Evolutionary conservation across 2,329 filamentous ascomycete genomes (phyloP), one percentile per base, ranked within the genome.

Genomic region (Akanthomyces dipterigenus): DNA sequence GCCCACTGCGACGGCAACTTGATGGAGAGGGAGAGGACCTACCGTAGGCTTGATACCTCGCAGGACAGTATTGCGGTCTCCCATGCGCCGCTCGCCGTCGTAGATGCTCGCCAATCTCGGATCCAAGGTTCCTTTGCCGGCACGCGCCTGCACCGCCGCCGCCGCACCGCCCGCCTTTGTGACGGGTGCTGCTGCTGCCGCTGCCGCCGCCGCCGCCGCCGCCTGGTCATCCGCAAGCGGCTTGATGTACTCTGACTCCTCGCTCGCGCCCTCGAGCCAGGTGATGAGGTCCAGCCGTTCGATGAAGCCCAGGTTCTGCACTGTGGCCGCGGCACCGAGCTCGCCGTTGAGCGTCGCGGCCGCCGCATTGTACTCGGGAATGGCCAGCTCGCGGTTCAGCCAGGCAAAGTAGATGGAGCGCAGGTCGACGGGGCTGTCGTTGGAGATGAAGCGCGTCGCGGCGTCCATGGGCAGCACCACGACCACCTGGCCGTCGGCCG

Each of bases 351-450:
- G 81, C 67, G 87, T 82, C 68, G 89, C 87, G 16, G 91, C 90
- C 0, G 89, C 88, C 28, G 89, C 85, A 75, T 97, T 95, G 81
- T 98, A 98, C 68, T 96, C 91, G 12, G 90, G 89, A 66, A 96
- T 92, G 60, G 89, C 86, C 60, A 89, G 86, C 77, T 98, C 93
- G 74, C 92, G 91, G 77, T 97, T 96, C 70, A 90, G 82, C 91
- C 92, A 99, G 61, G 92, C 92, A 72, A 98, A 96, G 79, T 93
- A 97, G 76, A 97, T 93, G 73, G 89, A 95, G 71, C 95, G 91
- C 67, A 99, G 81, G 72, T 97, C 91, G 69, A 96, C 87, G 5
- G 88, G 82, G 61, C 84, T 81, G 68, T 84, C 84, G 62, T 85
- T 83, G n/a, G 91, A 93, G 63, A 90, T 83, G 78, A 98, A 98